Evolutionary conservation across 495 filamentous ascomycete species (phyloP).

Genomic region (Evansstolkia leycettana): DNA sequence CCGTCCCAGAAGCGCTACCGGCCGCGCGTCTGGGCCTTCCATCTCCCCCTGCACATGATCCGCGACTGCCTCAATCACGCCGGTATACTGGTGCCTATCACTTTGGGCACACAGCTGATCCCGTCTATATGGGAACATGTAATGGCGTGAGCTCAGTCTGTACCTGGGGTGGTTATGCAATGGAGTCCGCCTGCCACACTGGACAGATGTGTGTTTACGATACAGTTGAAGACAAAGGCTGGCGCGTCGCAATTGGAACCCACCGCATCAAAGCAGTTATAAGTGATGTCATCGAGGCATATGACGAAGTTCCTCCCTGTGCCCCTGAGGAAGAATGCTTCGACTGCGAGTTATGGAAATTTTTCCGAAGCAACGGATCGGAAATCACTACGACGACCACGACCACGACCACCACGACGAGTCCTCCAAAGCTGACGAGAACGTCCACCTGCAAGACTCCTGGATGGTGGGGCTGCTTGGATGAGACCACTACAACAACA

Average conservation of each 20-base stretch:
- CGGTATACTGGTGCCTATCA: conserved; percentile 73
- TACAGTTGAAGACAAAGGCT: conserved; percentile 77
- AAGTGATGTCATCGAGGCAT: conserved; percentile 68
- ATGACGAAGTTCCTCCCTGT: conserved; percentile 68
- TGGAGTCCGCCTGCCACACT: conserved; percentile 85
- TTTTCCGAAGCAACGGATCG: conserved; percentile 79
- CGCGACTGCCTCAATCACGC: conserved; percentile 55
- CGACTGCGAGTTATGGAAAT: conserved; percentile 91
- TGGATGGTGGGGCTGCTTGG: conserved; percentile 51
- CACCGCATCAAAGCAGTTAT: conserved; percentile 83
- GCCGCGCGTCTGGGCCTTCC: conserved; percentile 79
- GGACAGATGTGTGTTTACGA: conserved; percentile 84
- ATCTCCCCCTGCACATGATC: conserved; percentile 63
- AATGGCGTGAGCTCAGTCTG: conserved; percentile 80
- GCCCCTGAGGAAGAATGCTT: conserved; percentile 62
- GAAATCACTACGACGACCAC: conserved; percentile 55
- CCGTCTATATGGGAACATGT: conserved; percentile 87
- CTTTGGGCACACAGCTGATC: conserved; percentile 92
- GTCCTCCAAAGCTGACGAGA: conserved; percentile 18
- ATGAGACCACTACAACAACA: conserved; percentile 50
- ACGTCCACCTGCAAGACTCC: conserved; percentile 84
- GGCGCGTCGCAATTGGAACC: conserved; percentile 73
- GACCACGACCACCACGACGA: conserved; percentile 42
- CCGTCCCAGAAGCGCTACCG: conserved; percentile 78
- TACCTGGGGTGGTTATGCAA: conserved; percentile 84